Evolutionary conservation across 2,329 filamentous ascomycete genomes (phyloP), one percentile per base, ranked within the genome.

Genomic region (Escovopsis weberi): DNA sequence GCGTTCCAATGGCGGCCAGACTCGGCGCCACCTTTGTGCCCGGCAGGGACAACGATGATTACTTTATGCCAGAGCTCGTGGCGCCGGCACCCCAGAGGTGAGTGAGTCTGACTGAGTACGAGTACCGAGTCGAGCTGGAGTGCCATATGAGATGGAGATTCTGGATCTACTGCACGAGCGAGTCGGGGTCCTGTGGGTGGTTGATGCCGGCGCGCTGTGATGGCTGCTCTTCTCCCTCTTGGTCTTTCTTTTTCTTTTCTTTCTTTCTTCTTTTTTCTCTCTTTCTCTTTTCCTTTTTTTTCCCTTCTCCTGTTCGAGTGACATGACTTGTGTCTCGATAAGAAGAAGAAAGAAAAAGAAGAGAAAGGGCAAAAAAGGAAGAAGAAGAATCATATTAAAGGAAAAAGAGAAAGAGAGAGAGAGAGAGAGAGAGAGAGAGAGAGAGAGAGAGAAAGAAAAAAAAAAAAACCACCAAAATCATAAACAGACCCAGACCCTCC

Each of bases 61-160:
- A 72, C 54, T 75, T 71, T 55, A 72, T 76, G 70, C 73, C 73
- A 47, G 71, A 76, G 55, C 72, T 77, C 48, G 59, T 74, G 48
- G 72, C 73, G 45, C 73, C 73, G 45, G 59, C 69, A 39, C 73
- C 73, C 50, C 73, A 76, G 60, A 67, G 73, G 73, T 76, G 55
- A 54, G 69, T 39, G 33, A 61, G 39, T 48, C 44, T 43, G 23
- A 44, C 33, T 45, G 43, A 45, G 34, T 39, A 37, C 15, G 15
- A 15, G 15, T 15, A 15, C 15, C 15, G 15, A 15, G 15, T 6
- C 23, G 23, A 23, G 23, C 6, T 23, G 4, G 23, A 23, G 23
- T 6, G 23, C 23, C 4, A 23, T 23, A 23, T 23, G 23, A 23
- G 23, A 23, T 23, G 23, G 23, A 32, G 30, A 26, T 19, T 43